Percentiles rank a stretch among this genome's conserved stretches.
phyloP scores from a whole-genome alignment of 108 stramenopile genomes.

The Aureococcus anophagefferens region DNA sequence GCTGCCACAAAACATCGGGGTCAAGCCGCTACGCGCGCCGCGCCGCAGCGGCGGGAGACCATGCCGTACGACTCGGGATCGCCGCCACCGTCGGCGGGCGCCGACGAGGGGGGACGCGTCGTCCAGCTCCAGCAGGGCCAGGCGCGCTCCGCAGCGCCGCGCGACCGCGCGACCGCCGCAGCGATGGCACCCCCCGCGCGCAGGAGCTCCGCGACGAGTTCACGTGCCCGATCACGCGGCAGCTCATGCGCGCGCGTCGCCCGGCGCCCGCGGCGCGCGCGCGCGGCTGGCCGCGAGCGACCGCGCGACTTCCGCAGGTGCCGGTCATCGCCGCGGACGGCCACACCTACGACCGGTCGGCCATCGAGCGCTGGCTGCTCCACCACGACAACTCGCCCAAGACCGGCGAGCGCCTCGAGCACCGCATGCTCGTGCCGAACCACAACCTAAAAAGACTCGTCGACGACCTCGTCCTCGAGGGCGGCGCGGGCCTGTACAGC shows the following conservation, averaged over 20 bases:
- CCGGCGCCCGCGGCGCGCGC: constrained; percentile 36
- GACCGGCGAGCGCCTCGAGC: constrained; percentile 2
- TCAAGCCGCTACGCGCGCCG: too few species aligned
- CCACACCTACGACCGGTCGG: constrained; percentile 46
- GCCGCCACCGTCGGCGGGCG: too few species aligned
- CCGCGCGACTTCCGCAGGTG: too few species aligned
- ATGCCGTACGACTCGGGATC: too few species aligned
- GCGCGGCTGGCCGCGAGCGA: constrained; percentile 31
- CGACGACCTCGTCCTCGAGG: constrained; percentile 34
- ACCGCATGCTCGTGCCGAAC: constrained; percentile 17
- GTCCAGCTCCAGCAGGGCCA: too few species aligned
- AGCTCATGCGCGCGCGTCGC: constrained; percentile 40
- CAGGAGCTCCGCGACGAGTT: constrained; percentile 40
- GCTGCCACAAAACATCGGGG: too few species aligned
- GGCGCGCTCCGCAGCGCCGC: too few species aligned
- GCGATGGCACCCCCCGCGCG: too few species aligned
- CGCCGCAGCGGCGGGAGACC: too few species aligned
- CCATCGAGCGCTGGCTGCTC: constrained; percentile 27
- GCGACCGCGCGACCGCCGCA: too few species aligned
- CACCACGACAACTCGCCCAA: constrained; percentile 9
- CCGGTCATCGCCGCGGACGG: constrained; percentile 49
- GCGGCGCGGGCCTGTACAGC: constrained; percentile 10
- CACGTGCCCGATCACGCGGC: constrained; percentile 39
- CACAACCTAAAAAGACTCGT: constrained; percentile 32
- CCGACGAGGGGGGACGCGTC: too few species aligned